phyloP scores from a whole-genome alignment of 75 land plant species.

The Picea glauca region DNA sequence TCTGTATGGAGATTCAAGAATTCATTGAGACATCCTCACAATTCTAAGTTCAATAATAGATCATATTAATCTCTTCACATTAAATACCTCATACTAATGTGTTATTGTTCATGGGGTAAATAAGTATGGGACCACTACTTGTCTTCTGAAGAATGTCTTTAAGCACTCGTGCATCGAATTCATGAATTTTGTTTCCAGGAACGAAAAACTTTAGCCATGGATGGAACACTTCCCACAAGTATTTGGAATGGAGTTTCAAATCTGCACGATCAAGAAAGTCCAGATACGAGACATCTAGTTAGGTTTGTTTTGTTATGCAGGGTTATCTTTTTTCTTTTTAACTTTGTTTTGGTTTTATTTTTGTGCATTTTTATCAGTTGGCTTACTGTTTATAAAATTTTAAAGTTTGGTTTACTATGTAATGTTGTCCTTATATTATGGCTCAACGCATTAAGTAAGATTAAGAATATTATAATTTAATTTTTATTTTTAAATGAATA shows the following conservation, averaged over 20 bases:
- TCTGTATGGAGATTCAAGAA: conserved; percentile 20
- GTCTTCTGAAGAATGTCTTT: conserved; percentile 42
- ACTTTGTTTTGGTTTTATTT: no score
- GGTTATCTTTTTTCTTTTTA: no score
- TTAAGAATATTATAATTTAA: no score
- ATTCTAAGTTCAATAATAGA: neutral
- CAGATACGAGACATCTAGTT: no score
- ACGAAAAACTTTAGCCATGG: conserved; percentile 84
- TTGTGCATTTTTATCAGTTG: no score
- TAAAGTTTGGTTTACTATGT: no score
- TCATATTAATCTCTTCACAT: neutral
- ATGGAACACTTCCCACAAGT: conserved; percentile 78
- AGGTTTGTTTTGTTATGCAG: conserved; percentile 15
- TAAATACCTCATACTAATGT: no score
- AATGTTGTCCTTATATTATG: no score
- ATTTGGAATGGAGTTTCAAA: conserved; percentile 44
- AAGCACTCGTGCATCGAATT: conserved; percentile 60
- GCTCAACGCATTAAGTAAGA: no score
- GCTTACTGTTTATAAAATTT: no score
- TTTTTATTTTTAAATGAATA: no score
- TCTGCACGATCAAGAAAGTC: neutral
- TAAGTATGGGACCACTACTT: conserved; percentile 8
- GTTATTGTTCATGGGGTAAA: no score
- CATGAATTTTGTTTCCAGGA: conserved; percentile 54
- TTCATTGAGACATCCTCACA: neutral